phyloP scores from a whole-genome alignment of 345 rosid genomes.

The Bruguiera sexangula region DNA sequence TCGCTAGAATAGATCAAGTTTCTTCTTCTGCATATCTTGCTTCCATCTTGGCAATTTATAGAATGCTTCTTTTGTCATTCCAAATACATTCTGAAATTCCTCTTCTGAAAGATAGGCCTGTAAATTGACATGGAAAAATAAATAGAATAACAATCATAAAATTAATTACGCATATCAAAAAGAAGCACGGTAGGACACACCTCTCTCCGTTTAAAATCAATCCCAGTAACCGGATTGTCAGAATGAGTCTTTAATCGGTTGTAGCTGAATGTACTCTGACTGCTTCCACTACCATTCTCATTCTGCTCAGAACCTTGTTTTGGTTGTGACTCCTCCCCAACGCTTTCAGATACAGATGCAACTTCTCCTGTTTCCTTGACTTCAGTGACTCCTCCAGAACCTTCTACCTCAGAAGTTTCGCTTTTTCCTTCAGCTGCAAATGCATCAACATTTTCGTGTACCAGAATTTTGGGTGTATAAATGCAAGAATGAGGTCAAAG shows the following conservation, averaged over 20 bases:
- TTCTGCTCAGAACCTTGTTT: slow-evolving; percentile 49
- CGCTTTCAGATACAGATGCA: slow-evolving; percentile 37
- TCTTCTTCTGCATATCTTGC: slow-evolving; percentile 91
- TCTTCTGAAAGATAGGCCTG: slow-evolving; percentile 85
- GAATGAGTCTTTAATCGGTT: slow-evolving; percentile 84
- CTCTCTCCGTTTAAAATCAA: slow-evolving; percentile 93
- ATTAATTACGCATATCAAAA: slow-evolving; percentile 2
- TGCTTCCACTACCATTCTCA: slow-evolving; percentile 31
- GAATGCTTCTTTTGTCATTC: slow-evolving; percentile 73
- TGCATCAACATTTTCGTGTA: slow-evolving; percentile 14
- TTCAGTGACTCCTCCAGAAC: slow-evolving; percentile 46
- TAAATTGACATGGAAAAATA: slow-evolving; percentile 6
- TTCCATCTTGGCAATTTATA: slow-evolving; percentile 90
- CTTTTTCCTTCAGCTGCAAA: slow-evolving; percentile 44
- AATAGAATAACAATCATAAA: not conserved
- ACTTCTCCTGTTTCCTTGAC: slow-evolving; percentile 49
- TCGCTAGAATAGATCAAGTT: slow-evolving; percentile 66
- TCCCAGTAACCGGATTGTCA: slow-evolving; percentile 80
- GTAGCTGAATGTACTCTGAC: slow-evolving; percentile 58
- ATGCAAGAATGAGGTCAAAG: not conserved
- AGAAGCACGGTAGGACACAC: slow-evolving; percentile 35
- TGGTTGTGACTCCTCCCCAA: slow-evolving; percentile 43
- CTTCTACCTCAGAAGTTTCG: slow-evolving; percentile 50
- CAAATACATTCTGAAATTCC: slow-evolving; percentile 70
- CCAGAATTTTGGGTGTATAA: not conserved